Percentiles rank a stretch among this genome's conserved stretches.
phyloP scores from a whole-genome alignment of 352 stramenopile genomes.

The Pythium grandisporangium region DNA sequence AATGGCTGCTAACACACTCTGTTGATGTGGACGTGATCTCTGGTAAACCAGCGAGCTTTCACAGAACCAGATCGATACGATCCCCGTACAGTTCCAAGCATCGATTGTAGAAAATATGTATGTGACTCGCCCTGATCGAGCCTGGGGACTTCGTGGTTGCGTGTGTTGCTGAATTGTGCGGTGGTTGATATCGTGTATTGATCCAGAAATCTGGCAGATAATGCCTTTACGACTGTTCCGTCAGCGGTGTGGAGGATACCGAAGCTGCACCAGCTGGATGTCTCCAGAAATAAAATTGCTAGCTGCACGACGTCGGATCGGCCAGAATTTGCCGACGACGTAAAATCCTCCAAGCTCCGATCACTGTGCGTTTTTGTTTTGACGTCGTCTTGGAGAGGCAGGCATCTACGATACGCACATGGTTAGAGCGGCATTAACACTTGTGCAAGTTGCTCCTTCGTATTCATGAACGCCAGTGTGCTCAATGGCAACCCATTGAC shows the following conservation, averaged over 20 bases:
- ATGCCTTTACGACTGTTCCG: slow-evolving; percentile 16
- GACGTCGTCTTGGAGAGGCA: too few species aligned
- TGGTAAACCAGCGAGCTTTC: slow-evolving; percentile 7
- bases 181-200: too few species aligned
- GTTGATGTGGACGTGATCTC: too few species aligned
- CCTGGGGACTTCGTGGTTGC: not conserved
- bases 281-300: slow-evolving; percentile 17
- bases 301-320: slow-evolving; percentile 7
- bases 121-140: slow-evolving; percentile 1
- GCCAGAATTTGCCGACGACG: too few species aligned
- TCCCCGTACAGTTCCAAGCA: slow-evolving; percentile 23
- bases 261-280: slow-evolving; percentile 13
- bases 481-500: slow-evolving; percentile 12
- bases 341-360: not conserved
- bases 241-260: slow-evolving; percentile 21
- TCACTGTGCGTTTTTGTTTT: slow-evolving; percentile 15
- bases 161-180: not conserved
- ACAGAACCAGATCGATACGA: slow-evolving; percentile 16
- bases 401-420: too few species aligned
- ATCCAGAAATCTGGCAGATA: slow-evolving; percentile 17
- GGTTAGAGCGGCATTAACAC: too few species aligned
- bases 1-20: too few species aligned
- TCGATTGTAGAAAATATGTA: slow-evolving; percentile 26
- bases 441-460: too few species aligned
- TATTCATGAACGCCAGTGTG: too few species aligned